Evolutionary conservation across 768 basidiomycete species (phyloP), one percentile per base, ranked within the genome.

Genomic region (Leccinum rimulosum): DNA sequence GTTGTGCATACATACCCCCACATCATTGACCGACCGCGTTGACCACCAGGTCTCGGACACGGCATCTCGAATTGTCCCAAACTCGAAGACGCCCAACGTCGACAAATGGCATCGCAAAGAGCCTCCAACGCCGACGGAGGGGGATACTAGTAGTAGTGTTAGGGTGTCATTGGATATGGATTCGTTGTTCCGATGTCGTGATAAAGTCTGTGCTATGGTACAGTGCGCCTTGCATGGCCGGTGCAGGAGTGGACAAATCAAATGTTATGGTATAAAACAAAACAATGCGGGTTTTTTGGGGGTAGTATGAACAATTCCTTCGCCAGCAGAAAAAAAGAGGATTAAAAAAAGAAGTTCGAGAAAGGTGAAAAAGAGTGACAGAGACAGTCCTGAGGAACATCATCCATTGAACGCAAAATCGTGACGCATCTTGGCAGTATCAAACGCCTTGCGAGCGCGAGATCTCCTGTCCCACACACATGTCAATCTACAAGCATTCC

Each of bases 31-130:
- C n/a, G 40, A 43, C n/a, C n/a, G 2, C 40, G n/a, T 19, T 43
- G 17, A n/a, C 4, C n/a, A 43, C 43, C 67, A 91, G 91, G 95
- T 72, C 85, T 99, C 57, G 97, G 96, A 17, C 97, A 99, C 66
- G 87, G 85, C 25, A 91, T 98, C 56, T 87, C 89, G 8, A 95
- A 95, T 68, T 99, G 97, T 69, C 97, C 97, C 19, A 99, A 98
- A 74, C 78, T 97, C 62, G 95, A 98, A 74, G 97, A 99, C 64
- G 83, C 87, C 0, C 93, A 97, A 69, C 80, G 95, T 54, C 77
- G 97, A 66, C 89, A 91, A 73, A 89, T 95, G 84, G 95, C 94
- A 11, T 86, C 90, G 25, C 93, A 96, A 68, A 78, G 93, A 47
- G 82, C 82, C 51, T 77, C 78, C 10, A 84, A 91, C 52, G 85